These are phyloP conservation scores for Candida stauntonica DNA, from an alignment of 805 yeast species.

Conservation along the genomic window DNA sequence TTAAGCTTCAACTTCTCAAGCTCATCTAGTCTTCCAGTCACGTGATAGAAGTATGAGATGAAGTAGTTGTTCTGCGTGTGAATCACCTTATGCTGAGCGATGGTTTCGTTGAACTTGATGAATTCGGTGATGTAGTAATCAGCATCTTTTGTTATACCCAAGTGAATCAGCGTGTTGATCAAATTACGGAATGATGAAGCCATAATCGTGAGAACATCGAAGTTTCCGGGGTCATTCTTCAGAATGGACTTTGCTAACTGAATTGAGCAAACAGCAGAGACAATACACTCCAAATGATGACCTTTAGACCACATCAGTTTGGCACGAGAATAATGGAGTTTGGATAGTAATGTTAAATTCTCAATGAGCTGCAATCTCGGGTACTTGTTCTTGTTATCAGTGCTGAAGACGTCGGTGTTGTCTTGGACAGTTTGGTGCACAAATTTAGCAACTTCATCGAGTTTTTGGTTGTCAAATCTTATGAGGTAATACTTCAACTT, in stretches of 20 bases:
- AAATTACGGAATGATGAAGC: conserved; percentile 36
- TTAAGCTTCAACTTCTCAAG: conserved; percentile 7
- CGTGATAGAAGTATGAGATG: conserved; percentile 17
- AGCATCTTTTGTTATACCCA: conserved; percentile 59
- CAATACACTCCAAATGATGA: conserved; percentile 24
- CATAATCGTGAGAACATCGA: conserved; percentile 32
- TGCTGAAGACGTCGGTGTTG: conserved; percentile 5
- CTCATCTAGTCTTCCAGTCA: conserved; percentile 13
- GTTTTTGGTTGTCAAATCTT: conserved; percentile 11
- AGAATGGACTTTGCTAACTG: conserved; percentile 51
- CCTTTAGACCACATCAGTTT: conserved; percentile 19
- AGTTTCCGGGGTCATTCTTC: conserved; percentile 33
- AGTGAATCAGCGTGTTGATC: conserved; percentile 36
- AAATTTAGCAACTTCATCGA: conserved; percentile 7
- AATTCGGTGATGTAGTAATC: conserved; percentile 51
- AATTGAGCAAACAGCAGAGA: conserved; percentile 44
- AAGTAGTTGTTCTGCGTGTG: conserved; percentile 22
- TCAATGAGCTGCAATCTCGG: conserved; percentile 11
- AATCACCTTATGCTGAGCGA: conserved; percentile 9
- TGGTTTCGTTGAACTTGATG: conserved; percentile 19
- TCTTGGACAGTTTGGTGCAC: conserved; percentile 2
- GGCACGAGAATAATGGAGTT: conserved; percentile 17
- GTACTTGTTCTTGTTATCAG: conserved; percentile 14
- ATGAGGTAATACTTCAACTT: conserved; percentile 16
- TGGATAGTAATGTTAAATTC: conserved; percentile 10